Percentiles rank a stretch among this genome's conserved stretches.
Conservation (phyloP, 176 grass and related monocot species). For the sorghum (Sorghum bicolor) region Sorghum_bicolor_NCBIv3 NC_012870.2:10891501-10892000, state of each 20-base stretch:
- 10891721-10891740: conserved; percentile 23
- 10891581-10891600: background rate
- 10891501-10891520: too few relatives aligned
- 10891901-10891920: conserved; percentile 23
- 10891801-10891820: conserved; percentile 24
- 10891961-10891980: too few relatives aligned
- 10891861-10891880: background rate
- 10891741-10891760: conserved; percentile 21
- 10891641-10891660: conserved; percentile 28
- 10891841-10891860: too few relatives aligned
- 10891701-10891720: conserved; percentile 17
- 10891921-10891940: conserved; percentile 34
- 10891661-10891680: conserved; percentile 30
- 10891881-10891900: conserved; percentile 24
- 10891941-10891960: conserved; percentile 42
- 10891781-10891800: conserved; percentile 26
- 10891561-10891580: background rate
- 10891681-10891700: conserved; percentile 35
- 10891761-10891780: conserved; percentile 3
- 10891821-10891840: conserved; percentile 22
- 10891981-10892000: too few relatives aligned
- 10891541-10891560: background rate
- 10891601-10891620: conserved; percentile 28
- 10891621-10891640: conserved; percentile 34
- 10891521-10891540: background rate